Percentiles rank a stretch among this genome's conserved stretches.
Conservation (phyloP, 176 grass and related monocot species). For the Saccharum spontaneum region DNA sequence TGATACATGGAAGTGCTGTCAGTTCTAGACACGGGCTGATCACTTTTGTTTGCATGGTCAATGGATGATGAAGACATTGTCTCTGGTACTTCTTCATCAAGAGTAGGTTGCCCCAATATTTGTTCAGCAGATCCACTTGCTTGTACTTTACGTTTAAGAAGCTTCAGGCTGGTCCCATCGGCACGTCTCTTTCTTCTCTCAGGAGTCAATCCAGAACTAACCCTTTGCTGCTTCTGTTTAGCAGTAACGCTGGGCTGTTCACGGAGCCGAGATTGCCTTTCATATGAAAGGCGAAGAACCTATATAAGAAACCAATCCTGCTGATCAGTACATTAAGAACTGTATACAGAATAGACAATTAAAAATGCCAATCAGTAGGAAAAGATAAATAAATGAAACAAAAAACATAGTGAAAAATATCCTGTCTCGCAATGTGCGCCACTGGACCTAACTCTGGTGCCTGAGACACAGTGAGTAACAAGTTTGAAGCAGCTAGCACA, state of each 20-base stretch:
- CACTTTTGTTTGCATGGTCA: background rate
- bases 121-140: slow-evolving; percentile 26
- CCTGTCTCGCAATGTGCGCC: background rate
- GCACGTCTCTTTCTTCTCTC: slow-evolving; percentile 66
- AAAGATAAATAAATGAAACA: slow-evolving; percentile 20
- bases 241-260: slow-evolving; percentile 32
- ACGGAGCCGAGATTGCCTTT: slow-evolving; percentile 39
- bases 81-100: slow-evolving; percentile 30
- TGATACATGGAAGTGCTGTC: background rate
- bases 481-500: background rate
- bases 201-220: slow-evolving; percentile 38
- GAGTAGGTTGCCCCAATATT: slow-evolving; percentile 9
- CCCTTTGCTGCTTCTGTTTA: slow-evolving; percentile 37
- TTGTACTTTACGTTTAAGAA: slow-evolving; percentile 34
- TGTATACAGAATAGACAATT: background rate
- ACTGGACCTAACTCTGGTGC: background rate
- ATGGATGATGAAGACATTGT: slow-evolving; percentile 28
- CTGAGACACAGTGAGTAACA: background rate
- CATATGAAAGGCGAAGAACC: slow-evolving; percentile 79
- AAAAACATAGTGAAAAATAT: slow-evolving; percentile 24
- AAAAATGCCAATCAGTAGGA: background rate
- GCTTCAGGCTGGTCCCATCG: slow-evolving; percentile 26
- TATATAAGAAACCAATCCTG: slow-evolving; percentile 37
- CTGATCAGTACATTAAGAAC: slow-evolving; percentile 28
- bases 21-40: slow-evolving; percentile 11